Percentiles rank a stretch among this genome's conserved stretches.
Conservation (phyloP, 768 basidiomycete genomes). For the Trametopsis cervina region DNA sequence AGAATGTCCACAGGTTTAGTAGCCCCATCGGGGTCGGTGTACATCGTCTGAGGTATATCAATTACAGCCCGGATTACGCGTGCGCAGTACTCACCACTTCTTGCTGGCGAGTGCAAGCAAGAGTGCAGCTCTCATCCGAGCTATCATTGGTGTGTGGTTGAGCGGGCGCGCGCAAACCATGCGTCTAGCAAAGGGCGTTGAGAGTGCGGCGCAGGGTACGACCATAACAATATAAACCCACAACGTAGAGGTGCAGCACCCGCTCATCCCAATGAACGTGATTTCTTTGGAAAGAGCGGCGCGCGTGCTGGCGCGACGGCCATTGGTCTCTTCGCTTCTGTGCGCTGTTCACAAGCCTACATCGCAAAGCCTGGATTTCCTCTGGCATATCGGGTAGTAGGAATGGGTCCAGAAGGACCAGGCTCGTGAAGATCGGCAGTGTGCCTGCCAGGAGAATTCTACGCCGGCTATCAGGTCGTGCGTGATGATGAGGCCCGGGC, state of each 20-base stretch:
- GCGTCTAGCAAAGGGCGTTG: no score
- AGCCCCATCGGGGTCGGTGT: conserved; percentile 48
- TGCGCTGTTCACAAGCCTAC: conserved; percentile 38
- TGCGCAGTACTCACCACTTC: conserved; percentile 41
- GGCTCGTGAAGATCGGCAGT: conserved; percentile 35
- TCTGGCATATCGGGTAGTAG: conserved; percentile 43
- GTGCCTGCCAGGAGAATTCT: conserved; percentile 33
- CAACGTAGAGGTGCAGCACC: conserved; percentile 47
- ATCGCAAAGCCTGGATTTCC: conserved; percentile 35
- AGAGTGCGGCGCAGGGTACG: no score
- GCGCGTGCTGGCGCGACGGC: conserved; percentile 39
- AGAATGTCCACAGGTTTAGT: conserved; percentile 45
- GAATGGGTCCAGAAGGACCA: conserved; percentile 62
- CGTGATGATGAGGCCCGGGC: no score
- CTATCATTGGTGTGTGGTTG: conserved; percentile 26
- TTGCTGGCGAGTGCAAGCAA: conserved; percentile 56
- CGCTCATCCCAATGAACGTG: conserved; percentile 52
- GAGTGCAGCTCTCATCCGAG: conserved; percentile 30
- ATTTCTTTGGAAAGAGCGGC: conserved; percentile 27
- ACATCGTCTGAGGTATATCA: conserved; percentile 45
- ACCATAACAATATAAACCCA: conserved; percentile 28
- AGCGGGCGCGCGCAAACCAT: no score
- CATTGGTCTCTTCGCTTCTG: conserved; percentile 46
- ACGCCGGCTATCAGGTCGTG: no score
- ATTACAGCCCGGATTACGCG: background rate